Evolutionary conservation across 768 basidiomycete species (phyloP).

Genomic region (Amanita subjunquillea): DNA sequence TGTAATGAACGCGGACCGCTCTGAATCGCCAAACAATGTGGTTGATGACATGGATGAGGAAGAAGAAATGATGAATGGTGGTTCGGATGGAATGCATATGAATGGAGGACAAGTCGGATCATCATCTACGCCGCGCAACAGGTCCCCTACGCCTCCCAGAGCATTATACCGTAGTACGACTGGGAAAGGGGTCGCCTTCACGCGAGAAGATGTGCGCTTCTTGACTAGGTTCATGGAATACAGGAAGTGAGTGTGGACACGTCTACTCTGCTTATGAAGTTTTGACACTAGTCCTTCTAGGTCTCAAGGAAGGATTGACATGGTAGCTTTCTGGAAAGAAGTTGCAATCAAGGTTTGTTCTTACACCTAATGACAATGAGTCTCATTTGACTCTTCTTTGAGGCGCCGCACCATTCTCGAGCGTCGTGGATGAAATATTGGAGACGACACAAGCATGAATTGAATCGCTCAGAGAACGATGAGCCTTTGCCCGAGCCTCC

Average conservation of each 20-base stretch:
- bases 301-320: slow-evolving; percentile 53
- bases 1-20: slow-evolving; percentile 56
- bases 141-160: slow-evolving; percentile 75
- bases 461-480: slow-evolving; percentile 53
- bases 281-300: slow-evolving; percentile 15
- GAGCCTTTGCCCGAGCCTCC: slow-evolving; percentile 68
- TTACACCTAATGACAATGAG: neutral
- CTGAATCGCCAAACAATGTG: slow-evolving; percentile 31
- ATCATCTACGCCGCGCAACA: slow-evolving; percentile 29
- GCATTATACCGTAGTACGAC: slow-evolving; percentile 79
- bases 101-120: slow-evolving; percentile 25
- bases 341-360: slow-evolving; percentile 50
- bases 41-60: slow-evolving; percentile 36
- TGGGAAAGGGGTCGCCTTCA: slow-evolving; percentile 85
- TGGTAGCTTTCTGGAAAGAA: slow-evolving; percentile 76
- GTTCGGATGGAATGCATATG: slow-evolving; percentile 32
- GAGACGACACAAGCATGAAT: slow-evolving; percentile 79
- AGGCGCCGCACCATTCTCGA: slow-evolving; percentile 86
- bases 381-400: neutral
- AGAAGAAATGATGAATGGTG: slow-evolving; percentile 19
- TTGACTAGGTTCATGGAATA: slow-evolving; percentile 70
- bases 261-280: neutral
- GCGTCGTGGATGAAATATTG: slow-evolving; percentile 95
- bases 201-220: slow-evolving; percentile 72
- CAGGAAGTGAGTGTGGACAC: slow-evolving; percentile 42